Evolutionary conservation across 1,139 yeast genomes (phyloP), one percentile per base, ranked within the genome.

Genomic region (Casaregolazyma suthepensis): DNA sequence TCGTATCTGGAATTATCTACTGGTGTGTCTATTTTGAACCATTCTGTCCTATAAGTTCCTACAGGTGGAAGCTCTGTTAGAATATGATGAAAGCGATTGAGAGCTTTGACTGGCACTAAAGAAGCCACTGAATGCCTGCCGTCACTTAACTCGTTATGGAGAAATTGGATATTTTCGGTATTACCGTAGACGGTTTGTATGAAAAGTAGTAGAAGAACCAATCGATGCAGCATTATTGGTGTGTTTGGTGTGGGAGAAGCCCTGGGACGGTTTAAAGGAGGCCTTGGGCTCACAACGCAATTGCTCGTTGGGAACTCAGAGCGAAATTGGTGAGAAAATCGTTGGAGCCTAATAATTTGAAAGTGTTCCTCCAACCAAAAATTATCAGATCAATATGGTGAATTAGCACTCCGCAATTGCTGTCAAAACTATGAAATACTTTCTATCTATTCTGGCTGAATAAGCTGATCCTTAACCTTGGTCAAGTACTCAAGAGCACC

Each of bases 1-100:
- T 68, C 65, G 55, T 69, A 70, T 53, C 31, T 23, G 22, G 42
- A 26, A 17, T 38, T 46, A 20, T 22, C 40, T 2, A 12, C 19
- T 13, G 37, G 35, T 15, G 48, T 22, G 18, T 46, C 49, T 43
- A 54, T 50, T 18, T 47, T 37, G 22, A 54, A 49, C 50, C 50
- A 49, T 17, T 37, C 46, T 3, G 44, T 38, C 5, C 12, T 43
- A 35, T 22, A 22, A 13, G 35, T 38, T 20, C 52, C 51, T 15
- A 35, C 40, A 4, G 48, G n/a, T 17, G 46, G 46, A 1, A 49
- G 49, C 19, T 37, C 48, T 22, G 29, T 9, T 19, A 45, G 35
- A 9, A 19, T 40, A 17, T 38, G 15, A n/a, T 15, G 29, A 7
- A 43, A 23, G 12, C 26, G 37, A 13, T 26, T 48, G 5, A 18